Evolutionary conservation across 1,284 basidiomycete species (phyloP), one percentile per base, ranked within the genome.

Genomic region (Pseudozyma sp.): DNA sequence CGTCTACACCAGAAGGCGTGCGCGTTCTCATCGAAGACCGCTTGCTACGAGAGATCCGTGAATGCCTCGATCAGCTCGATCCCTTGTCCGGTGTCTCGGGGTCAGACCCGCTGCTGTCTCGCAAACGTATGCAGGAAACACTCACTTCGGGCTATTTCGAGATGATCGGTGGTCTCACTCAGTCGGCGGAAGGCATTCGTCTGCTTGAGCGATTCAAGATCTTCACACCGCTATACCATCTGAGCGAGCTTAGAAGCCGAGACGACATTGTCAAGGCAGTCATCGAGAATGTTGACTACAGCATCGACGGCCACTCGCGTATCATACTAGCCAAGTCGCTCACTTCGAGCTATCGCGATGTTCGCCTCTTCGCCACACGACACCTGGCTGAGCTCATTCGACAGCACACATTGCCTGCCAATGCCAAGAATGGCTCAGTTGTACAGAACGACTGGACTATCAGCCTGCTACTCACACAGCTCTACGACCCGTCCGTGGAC

Each of bases 81-180:
- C 93, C 94, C 35, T 93, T 96, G 74, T 62, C 57, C 4, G 72
- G 65, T 14, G 39, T 45, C 12, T 66, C 67, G 0, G 61, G 58
- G 12, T 52, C 68, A 18, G 80, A 95, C 78, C 91, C 93, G 0
- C 89, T 98, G 55, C 93, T 99, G 78, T 94, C 95, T 4, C 92
- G 92, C 81, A 89, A 90, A 75, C 89, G 93, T 12, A 89, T 98
- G 63, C 88, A 92, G 51, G 91, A 92, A 40, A 96, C 94, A 0
- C 86, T 99, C 68, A 92, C 93, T 0, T 92, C 90, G 77, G 96
- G 95, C 0, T 99, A 99, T 85, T 91, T 99, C 72, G 95, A 97
- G 82, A 95, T 99, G 91, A 88, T 99, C 2, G 95, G 95, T 3
- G 91, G 90, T 1, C 87, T 99, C 45, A 96, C 93, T 85, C 93